Evolutionary conservation across 805 yeast genomes (phyloP), one percentile per base, ranked within the genome.

Genomic region (Ogataea populi-albae): DNA sequence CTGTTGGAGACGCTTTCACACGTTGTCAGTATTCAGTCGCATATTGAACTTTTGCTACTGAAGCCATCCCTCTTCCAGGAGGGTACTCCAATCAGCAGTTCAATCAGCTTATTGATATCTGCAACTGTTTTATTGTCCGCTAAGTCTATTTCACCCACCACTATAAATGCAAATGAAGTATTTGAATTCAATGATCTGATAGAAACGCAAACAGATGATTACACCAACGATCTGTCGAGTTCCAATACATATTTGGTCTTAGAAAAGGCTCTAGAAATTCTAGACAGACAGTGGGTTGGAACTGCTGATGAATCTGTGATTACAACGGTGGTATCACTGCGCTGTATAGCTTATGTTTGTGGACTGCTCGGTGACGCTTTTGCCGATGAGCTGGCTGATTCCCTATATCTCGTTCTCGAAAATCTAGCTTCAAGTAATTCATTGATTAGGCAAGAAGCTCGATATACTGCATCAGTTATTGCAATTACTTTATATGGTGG

Each of bases 321-420:
- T 9, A 32, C 57, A 0, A 32, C 51, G 1, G 36, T 58, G 1
- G 60, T 71, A 9, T 68, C 81, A 0, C 41, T 79, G 4, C 70
- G 69, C 32, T 50, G 79, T 0, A 65, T 79, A 24, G 57, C 59
- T 1, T 41, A 46, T 11, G 54, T 57, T 4, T 57, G 64, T n/a
- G 43, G 40, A 9, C 37, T 54, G 4, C 30, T 68, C 41, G 64
- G 64, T 1, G 34, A 45, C 1, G 69, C 63, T 1, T 77, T 79
- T 48, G 49, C 69, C 26, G 65, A 66, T 12, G 83, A 82, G 38
- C 58, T 91, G 21, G 74, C 86, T 42, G 94, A 86, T 42, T 69
- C 73, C 37, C 55, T 93, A 6, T 86, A 78, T 47, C 83, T 91
- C 0, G 69, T 88, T 1, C 68, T 89, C 17, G 88, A 86, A 33